These are phyloP conservation scores for Podaxis sp. DNA, from an alignment of 768 basidiomycete genomes.

Conservation along the genomic window DNA sequence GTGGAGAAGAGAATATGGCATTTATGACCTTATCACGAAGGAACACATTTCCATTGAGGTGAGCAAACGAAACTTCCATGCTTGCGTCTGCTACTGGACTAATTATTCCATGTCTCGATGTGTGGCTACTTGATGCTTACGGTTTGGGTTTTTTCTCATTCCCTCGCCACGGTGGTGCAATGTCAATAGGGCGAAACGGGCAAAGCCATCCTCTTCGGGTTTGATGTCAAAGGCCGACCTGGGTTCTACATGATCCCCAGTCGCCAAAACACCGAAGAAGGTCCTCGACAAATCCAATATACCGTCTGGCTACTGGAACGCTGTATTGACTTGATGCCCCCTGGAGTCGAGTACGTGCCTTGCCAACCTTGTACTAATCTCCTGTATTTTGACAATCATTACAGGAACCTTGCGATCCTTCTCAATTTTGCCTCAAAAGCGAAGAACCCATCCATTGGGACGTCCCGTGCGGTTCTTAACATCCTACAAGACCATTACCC, in stretches of 20 bases:
- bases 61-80: slow-evolving; percentile 11
- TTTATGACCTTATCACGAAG: slow-evolving; percentile 59
- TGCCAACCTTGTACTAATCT: not conserved
- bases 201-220: slow-evolving; percentile 77
- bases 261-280: slow-evolving; percentile 76
- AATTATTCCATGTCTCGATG: not conserved
- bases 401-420: slow-evolving; percentile 63
- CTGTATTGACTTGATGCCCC: slow-evolving; percentile 69
- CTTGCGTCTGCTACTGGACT: not conserved
- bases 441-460: slow-evolving; percentile 47
- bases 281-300: slow-evolving; percentile 64
- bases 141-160: not conserved
- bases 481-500: slow-evolving; percentile 84
- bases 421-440: slow-evolving; percentile 75
- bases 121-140: not conserved
- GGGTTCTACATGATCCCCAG: slow-evolving; percentile 63
- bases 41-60: slow-evolving; percentile 74
- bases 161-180: not conserved
- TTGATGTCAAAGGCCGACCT: slow-evolving; percentile 61
- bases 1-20: slow-evolving; percentile 48
- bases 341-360: slow-evolving; percentile 70
- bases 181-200: slow-evolving; percentile 65
- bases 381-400: slow-evolving; percentile 1
- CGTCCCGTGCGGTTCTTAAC: slow-evolving; percentile 44
- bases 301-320: slow-evolving; percentile 78